Evolutionary conservation across 257 asterid genomes (phyloP).

Genomic region (Capsicum baccatum): DNA sequence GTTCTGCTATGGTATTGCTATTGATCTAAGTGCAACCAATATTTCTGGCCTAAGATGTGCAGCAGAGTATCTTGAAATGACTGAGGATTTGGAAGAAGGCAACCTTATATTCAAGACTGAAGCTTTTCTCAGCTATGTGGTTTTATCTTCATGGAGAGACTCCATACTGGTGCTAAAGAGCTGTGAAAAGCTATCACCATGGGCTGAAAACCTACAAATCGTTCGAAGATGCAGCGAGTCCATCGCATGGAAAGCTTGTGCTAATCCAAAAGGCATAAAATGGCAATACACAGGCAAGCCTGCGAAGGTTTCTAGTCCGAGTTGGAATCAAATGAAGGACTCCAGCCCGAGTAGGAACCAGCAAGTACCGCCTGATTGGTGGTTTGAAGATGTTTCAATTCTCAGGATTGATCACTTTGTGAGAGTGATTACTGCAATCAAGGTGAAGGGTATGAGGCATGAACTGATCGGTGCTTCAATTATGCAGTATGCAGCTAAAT

Average conservation of each 20-base stretch:
- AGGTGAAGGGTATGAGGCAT: conserved; percentile 89
- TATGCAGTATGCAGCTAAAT: conserved; percentile 74
- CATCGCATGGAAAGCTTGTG: conserved; percentile 97
- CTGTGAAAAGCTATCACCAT: conserved; percentile 83
- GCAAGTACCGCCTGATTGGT: conserved; percentile 94
- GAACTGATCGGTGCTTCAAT: conserved; percentile 81
- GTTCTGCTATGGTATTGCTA: conserved; percentile 92
- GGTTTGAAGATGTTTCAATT: conserved; percentile 91
- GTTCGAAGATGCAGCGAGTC: conserved; percentile 94
- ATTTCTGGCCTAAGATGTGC: conserved; percentile 94
- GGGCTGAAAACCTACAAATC: conserved; percentile 96
- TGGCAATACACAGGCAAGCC: conserved; percentile 90
- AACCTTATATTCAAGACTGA: conserved; percentile 93
- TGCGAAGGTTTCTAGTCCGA: conserved; percentile 73
- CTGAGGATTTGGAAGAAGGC: conserved; percentile 96
- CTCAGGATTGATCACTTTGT: conserved; percentile 92
- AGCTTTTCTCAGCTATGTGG: conserved; percentile 95
- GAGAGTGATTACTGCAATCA: conserved; percentile 81
- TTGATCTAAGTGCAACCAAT: conserved; percentile 77
- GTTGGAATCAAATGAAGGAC: conserved; percentile 77
- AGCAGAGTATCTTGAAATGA: conserved; percentile 94
- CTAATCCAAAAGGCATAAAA: conserved; percentile 90
- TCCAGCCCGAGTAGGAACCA: conserved; percentile 70
- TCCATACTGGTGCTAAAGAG: conserved; percentile 78
- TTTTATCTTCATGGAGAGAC: conserved; percentile 94